A percentile compares a stretch with the other conserved stretches of the same genome.
These are phyloP conservation scores for Hyphochytrium catenoides DNA, from an alignment of 352 stramenopile species.

Conservation along the genomic window DNA sequence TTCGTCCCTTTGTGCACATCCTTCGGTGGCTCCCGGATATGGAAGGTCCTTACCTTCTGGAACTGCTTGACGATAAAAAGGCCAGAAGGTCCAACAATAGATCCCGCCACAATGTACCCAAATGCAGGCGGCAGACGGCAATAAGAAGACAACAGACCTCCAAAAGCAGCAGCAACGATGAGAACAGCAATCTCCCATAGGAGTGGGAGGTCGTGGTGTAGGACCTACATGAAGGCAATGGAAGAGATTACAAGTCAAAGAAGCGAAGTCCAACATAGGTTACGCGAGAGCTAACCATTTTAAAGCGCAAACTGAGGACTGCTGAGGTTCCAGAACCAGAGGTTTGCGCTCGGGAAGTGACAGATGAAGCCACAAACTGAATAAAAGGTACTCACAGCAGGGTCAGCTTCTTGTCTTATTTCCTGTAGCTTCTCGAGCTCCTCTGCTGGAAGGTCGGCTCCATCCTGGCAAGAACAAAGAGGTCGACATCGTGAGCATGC, in stretches of 20 bases:
- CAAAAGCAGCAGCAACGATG: slow-evolving; percentile 50
- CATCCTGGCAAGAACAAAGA: no score
- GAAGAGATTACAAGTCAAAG: no score
- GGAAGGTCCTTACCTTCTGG: no score
- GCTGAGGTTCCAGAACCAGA: no score
- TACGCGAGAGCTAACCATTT: neutral
- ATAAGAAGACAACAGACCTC: slow-evolving; percentile 59
- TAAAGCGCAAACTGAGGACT: neutral
- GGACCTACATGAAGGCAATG: slow-evolving; percentile 12
- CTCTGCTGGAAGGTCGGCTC: slow-evolving; percentile 15
- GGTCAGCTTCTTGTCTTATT: slow-evolving; percentile 47
- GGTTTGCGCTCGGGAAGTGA: no score
- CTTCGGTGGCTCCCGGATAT: no score
- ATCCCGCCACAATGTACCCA: slow-evolving; percentile 66
- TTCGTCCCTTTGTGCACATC: no score
- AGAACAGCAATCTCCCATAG: slow-evolving; percentile 53
- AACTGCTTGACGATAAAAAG: slow-evolving; percentile 55
- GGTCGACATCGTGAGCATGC: no score
- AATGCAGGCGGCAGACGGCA: slow-evolving; percentile 66
- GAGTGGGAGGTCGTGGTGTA: slow-evolving; percentile 60
- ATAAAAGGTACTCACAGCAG: slow-evolving; percentile 11
- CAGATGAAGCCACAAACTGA: neutral
- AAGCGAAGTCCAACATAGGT: no score
- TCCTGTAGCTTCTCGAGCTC: slow-evolving; percentile 44
- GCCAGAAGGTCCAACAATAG: slow-evolving; percentile 64